Base-by-base conservation (phyloP, 192 early-diverging fungal genomes). In the Coemansia sp. region DNA sequence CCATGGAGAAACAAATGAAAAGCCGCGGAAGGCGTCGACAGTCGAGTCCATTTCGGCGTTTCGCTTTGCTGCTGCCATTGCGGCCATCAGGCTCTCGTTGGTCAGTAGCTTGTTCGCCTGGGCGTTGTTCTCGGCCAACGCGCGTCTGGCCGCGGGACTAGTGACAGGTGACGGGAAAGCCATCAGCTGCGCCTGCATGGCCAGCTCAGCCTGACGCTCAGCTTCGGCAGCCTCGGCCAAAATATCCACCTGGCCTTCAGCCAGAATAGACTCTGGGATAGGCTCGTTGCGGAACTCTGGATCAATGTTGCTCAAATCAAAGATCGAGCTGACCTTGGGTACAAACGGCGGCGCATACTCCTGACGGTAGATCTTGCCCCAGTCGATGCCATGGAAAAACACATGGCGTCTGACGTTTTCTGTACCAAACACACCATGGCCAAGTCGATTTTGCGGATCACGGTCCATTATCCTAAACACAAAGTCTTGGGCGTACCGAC, bases 361-460 rank as follows among this genome's bases (percentile, higher is more conserved):
- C 31, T 68, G 65, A 22, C 67, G 63, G 40, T 71, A 80, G 67
- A 38, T 38, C 36, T 38, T 82, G 77, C 85, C 90, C 89, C 88
- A 90, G 70, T 91, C 89, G 12, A 91, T 75, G 8, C 75, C 82
- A 20, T 69, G 60, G 70, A 90, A 89, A 62, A 87, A 91, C 28
- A 81, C 76, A 61, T 91, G 90, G 22, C 80, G 71, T 66, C 85
- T 85, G 67, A 91, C 79, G n/a, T 85, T 86, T 18, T 76, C 72
- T 0, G 88, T 86, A 49, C 85, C 89, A 62, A 73, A 77, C 7
- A 85, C 72, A 7, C 85, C 86, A 30, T 71, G 58, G 14, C 90
- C 90, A 45, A 91, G 82, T 4, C 90, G 83, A 18, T 56, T 61
- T 48, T 75, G 60, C 2, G 90, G 90, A 33, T 90, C 86, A 20